Evolutionary conservation across 176 grass and related monocot species (phyloP).

Genomic region (Zea mays): Zm-B73-REFERENCE-NAM-5.0 NC_050096.1:109097001-109097500

Average conservation of each 20-base stretch:
- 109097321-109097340: too few species aligned
- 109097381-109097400: too few species aligned
- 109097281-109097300: too few species aligned
- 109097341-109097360: too few species aligned
- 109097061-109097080: conserved; percentile 49
- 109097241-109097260: conserved; percentile 48
- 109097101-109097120: conserved; percentile 37
- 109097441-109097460: too few species aligned
- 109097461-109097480: too few species aligned
- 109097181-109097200: conserved; percentile 62
- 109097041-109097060: conserved; percentile 55
- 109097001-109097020: conserved; percentile 61
- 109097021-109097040: conserved; percentile 57
- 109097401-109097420: too few species aligned
- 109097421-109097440: too few species aligned
- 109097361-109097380: too few species aligned
- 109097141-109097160: conserved; percentile 38
- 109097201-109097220: conserved; percentile 42
- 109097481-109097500: too few species aligned
- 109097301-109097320: too few species aligned
- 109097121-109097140: conserved; percentile 39
- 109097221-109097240: conserved; percentile 56
- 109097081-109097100: conserved; percentile 31
- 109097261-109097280: conserved; percentile 45
- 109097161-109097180: conserved; percentile 55